A percentile compares a stretch with the other conserved stretches of the same genome.
Evolutionary conservation across 2,329 filamentous ascomycete genomes (phyloP).

Genomic region (Colletotrichum tabaci): DNA sequence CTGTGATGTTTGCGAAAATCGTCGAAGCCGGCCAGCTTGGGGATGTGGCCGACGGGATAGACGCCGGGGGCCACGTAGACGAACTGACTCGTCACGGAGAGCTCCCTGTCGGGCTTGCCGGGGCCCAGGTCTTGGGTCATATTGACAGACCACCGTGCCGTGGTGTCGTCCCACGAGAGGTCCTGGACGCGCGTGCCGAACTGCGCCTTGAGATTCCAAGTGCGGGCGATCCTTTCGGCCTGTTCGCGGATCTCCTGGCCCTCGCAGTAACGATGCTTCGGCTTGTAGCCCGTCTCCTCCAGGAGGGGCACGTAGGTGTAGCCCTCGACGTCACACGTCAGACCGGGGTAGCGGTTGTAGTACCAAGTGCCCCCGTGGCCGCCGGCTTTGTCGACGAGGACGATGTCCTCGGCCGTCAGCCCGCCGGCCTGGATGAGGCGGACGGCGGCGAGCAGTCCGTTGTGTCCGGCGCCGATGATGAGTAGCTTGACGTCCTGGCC

Average conservation of each 20-base stretch:
- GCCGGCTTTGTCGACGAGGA: constrained; percentile 58
- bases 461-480: constrained; percentile 55
- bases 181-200: constrained; percentile 59
- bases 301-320: constrained; percentile 39
- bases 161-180: constrained; percentile 62
- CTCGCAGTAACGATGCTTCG: constrained; percentile 49
- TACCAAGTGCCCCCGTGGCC: constrained; percentile 67
- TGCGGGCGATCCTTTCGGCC: constrained; percentile 56
- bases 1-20: constrained; percentile 55
- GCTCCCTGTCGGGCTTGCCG: too few species aligned
- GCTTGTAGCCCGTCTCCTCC: constrained; percentile 30
- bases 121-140: too few species aligned
- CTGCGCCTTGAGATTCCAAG: constrained; percentile 55
- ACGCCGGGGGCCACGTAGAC: too few species aligned
- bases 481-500: constrained; percentile 48
- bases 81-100: too few species aligned
- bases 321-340: constrained; percentile 70
- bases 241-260: constrained; percentile 58
- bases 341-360: constrained; percentile 65
- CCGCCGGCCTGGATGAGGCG: constrained; percentile 45
- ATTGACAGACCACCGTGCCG: too few species aligned
- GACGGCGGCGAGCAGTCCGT: constrained; percentile 50
- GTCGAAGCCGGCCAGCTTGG: constrained; percentile 47
- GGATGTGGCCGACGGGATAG: constrained; percentile 50
- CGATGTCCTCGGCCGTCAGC: constrained; percentile 52